Evolutionary conservation across 768 basidiomycete genomes (phyloP).

Genomic region (Suillus placidus): DNA sequence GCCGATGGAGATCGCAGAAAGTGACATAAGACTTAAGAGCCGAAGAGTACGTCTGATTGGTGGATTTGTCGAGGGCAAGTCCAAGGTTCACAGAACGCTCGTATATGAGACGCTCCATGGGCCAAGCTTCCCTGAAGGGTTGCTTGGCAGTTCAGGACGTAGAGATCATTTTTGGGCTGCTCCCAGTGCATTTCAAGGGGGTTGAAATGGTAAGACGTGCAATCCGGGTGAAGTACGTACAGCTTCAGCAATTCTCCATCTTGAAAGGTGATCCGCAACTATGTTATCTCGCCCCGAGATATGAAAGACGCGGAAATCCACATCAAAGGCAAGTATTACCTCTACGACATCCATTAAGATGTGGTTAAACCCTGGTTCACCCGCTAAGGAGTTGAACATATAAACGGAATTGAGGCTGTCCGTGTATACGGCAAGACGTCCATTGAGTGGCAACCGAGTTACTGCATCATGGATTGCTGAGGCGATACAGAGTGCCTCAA

Average conservation of each 20-base stretch:
- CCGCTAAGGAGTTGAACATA: slow-evolving; percentile 31
- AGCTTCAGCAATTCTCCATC: no score
- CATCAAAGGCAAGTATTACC: neutral
- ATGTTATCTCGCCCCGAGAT: slow-evolving; percentile 24
- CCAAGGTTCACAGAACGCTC: slow-evolving; percentile 33
- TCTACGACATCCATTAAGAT: no score
- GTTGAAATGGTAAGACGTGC: slow-evolving; percentile 12
- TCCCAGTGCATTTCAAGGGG: slow-evolving; percentile 31
- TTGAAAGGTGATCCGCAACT: slow-evolving; percentile 31
- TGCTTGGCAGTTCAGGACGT: no score
- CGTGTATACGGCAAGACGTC: slow-evolving; percentile 17
- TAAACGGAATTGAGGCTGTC: slow-evolving; percentile 37
- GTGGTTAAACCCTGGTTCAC: no score
- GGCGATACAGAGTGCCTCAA: slow-evolving; percentile 22
- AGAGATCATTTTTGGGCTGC: slow-evolving; percentile 7
- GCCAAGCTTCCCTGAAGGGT: no score
- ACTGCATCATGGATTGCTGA: neutral
- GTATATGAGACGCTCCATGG: neutral
- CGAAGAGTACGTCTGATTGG: slow-evolving; percentile 31
- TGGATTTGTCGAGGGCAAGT: slow-evolving; percentile 29
- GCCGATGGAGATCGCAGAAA: slow-evolving; percentile 33
- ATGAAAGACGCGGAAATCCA: slow-evolving; percentile 29
- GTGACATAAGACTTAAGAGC: slow-evolving; percentile 36
- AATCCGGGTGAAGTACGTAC: neutral
- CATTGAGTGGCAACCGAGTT: neutral